A percentile compares a stretch with the other conserved stretches of the same genome.
Evolutionary conservation across 768 basidiomycete species (phyloP).

Genomic region (Leccinum boreale): DNA sequence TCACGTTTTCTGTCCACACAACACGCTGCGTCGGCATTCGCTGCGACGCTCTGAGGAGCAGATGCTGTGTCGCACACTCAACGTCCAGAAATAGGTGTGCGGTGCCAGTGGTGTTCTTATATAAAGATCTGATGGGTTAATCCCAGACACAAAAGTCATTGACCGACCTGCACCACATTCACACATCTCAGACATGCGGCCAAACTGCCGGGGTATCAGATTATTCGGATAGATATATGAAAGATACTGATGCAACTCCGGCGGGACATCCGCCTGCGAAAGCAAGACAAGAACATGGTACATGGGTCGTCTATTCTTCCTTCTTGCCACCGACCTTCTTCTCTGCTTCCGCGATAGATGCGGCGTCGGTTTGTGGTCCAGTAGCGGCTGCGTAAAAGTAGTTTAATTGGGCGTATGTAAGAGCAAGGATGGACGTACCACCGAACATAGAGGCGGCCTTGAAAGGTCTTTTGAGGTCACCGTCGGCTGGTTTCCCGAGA

Average conservation of each 20-base stretch:
- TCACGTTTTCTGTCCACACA: too few relatives aligned
- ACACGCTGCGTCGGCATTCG: too few relatives aligned
- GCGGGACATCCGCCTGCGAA: conserved; percentile 18
- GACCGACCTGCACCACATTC: neutral
- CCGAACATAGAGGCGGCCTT: conserved; percentile 75
- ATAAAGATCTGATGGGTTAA: neutral
- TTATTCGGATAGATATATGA: conserved; percentile 11
- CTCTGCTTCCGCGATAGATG: conserved; percentile 84
- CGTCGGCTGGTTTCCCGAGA: conserved; percentile 73
- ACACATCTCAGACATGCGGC: neutral
- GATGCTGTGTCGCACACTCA: neutral
- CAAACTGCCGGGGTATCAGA: neutral
- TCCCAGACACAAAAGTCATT: neutral
- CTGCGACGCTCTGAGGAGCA: too few relatives aligned
- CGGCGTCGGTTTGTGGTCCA: conserved; percentile 85
- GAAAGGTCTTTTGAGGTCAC: conserved; percentile 89
- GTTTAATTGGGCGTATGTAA: neutral
- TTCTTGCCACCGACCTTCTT: conserved; percentile 81
- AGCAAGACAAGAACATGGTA: conserved; percentile 12
- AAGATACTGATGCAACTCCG: conserved; percentile 5
- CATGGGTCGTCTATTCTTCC: conserved; percentile 50
- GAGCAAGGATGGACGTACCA: conserved; percentile 36
- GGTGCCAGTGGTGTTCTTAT: neutral
- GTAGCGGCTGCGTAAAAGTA: conserved; percentile 37
- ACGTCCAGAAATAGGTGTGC: neutral